Evolutionary conservation across 805 yeast species (phyloP).

Genomic region (Deakozyma indianensis): DNA sequence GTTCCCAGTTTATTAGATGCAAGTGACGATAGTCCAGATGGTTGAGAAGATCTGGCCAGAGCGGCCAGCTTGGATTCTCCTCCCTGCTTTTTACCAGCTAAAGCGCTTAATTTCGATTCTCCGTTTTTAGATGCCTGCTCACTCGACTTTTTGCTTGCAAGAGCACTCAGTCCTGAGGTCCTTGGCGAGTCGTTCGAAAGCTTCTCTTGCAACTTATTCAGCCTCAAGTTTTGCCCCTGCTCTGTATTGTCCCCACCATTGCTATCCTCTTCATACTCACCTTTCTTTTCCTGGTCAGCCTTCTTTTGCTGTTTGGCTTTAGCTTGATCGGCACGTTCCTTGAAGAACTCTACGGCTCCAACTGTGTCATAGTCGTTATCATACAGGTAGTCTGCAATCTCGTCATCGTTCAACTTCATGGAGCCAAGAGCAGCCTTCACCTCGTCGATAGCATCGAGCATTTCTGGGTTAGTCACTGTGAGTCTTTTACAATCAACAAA

Average conservation of each 20-base stretch:
- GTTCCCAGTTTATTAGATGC: too few species aligned
- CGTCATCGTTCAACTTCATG: slow-evolving; percentile 6
- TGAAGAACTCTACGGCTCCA: slow-evolving; percentile 13
- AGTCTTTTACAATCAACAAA: too few species aligned
- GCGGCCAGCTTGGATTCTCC: too few species aligned
- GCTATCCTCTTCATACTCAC: neutral
- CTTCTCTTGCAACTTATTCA: neutral
- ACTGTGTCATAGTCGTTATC: slow-evolving; percentile 14
- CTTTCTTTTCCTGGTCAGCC: neutral
- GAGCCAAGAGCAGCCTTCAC: slow-evolving; percentile 10
- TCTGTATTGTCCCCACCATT: neutral
- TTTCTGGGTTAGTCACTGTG: neutral
- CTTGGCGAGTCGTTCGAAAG: neutral
- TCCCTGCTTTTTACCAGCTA: too few species aligned
- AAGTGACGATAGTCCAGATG: too few species aligned
- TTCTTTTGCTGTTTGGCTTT: neutral
- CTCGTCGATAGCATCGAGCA: slow-evolving; percentile 10
- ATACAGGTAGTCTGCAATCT: slow-evolving; percentile 13
- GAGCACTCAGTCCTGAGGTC: neutral
- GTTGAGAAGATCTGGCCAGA: too few species aligned
- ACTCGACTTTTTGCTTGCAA: neutral
- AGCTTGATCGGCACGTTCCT: slow-evolving; percentile 7
- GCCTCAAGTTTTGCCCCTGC: neutral
- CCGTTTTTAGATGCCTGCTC: too few species aligned
- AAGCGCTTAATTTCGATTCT: too few species aligned